Percentiles rank a stretch among this genome's conserved stretches.
phyloP scores from a whole-genome alignment of 345 rosid species.

The Populus pruinosa region DNA sequence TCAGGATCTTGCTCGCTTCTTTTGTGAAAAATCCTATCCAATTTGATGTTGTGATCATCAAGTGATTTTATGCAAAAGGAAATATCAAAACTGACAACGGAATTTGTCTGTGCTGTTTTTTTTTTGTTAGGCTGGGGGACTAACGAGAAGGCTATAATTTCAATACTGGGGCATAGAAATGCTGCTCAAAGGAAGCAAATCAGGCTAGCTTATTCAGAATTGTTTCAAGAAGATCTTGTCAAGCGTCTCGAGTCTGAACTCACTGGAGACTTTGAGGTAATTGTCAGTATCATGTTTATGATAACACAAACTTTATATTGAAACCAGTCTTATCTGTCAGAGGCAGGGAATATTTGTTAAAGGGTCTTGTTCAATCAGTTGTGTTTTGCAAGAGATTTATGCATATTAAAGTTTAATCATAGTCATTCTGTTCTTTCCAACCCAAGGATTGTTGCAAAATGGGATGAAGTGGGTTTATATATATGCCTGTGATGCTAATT shows the following conservation, averaged over 20 bases:
- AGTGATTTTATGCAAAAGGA: background rate
- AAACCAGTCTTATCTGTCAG: no score
- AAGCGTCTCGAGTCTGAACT: constrained; percentile 64
- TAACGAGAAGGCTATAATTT: constrained; percentile 42
- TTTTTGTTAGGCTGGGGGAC: constrained; percentile 49
- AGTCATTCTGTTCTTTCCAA: no score
- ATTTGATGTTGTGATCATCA: no score
- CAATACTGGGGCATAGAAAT: constrained; percentile 48
- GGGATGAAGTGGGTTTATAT: background rate
- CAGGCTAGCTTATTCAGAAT: constrained; percentile 40
- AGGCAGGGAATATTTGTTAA: no score
- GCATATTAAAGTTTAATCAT: no score
- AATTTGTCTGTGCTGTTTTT: background rate
- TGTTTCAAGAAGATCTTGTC: constrained; percentile 49
- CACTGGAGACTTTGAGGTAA: constrained; percentile 47
- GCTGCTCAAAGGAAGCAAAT: constrained; percentile 54
- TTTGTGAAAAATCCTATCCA: no score
- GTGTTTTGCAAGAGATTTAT: no score
- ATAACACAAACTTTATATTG: background rate
- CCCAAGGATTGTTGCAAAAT: no score
- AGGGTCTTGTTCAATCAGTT: no score
- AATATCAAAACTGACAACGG: background rate
- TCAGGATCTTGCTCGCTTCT: no score
- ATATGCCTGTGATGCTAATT: background rate
- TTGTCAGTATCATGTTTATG: background rate